Conservation (phyloP, 257 asterid genomes). For the Solanum verrucosum region DNA sequence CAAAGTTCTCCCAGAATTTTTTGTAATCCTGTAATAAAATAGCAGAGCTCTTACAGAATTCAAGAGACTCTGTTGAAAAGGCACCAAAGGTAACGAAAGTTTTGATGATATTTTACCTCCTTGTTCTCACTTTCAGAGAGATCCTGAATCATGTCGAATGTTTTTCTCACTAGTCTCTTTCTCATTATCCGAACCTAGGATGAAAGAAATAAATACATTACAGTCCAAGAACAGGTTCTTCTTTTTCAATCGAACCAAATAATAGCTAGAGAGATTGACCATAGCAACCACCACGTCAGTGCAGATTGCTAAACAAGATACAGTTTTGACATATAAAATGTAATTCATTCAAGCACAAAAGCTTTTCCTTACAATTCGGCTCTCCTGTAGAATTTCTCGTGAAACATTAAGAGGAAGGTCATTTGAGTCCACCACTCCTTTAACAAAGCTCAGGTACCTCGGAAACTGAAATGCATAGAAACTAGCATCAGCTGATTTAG, state of each 20-base stretch:
- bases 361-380: conserved; percentile 73
- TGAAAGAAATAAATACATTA: not conserved
- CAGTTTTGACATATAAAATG: not conserved
- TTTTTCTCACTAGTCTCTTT: conserved; percentile 91
- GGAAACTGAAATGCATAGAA: conserved; percentile 64
- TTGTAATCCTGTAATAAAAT: conserved; percentile 66
- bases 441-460: conserved; percentile 96
- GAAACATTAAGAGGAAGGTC: conserved; percentile 99
- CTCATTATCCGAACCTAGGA: conserved; percentile 90
- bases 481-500: not conserved
- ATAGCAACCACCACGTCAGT: not conserved
- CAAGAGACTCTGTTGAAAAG: not conserved
- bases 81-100: not conserved
- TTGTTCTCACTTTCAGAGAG: conserved; percentile 86
- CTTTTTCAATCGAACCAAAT: not conserved
- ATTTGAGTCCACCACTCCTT: conserved; percentile 95
- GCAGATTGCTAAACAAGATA: not conserved
- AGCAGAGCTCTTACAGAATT: not conserved
- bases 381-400: conserved; percentile 97
- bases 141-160: conserved; percentile 99
- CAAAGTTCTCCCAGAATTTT: conserved; percentile 97
- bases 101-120: conserved; percentile 40
- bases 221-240: not conserved
- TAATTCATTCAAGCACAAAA: not conserved
- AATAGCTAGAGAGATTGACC: not conserved